Percentiles rank a stretch among this genome's conserved stretches.
phyloP scores from a whole-genome alignment of 306 rosid species.

The Alnus rubra region DNA sequence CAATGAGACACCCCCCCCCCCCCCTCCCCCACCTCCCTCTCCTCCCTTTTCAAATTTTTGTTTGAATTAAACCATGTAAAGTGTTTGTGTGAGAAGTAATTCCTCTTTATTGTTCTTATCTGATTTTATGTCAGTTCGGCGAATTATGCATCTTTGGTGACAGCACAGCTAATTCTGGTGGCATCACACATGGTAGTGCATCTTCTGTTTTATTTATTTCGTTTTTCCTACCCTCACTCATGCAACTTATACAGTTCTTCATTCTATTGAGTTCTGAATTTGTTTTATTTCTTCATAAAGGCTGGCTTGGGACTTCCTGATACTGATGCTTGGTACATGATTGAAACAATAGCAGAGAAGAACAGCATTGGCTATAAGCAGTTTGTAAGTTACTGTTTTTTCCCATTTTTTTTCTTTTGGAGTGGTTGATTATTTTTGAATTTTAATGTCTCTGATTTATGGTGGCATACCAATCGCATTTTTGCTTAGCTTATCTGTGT shows the following conservation, averaged over 20 bases:
- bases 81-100: background rate
- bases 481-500: conserved; percentile 1
- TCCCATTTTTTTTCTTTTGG: conserved; percentile 1
- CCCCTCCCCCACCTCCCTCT: no score
- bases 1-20: no score
- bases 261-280: conserved; percentile 23
- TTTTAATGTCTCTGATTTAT: conserved; percentile 18
- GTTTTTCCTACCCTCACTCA: conserved; percentile 20
- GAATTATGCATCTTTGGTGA: conserved; percentile 86
- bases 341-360: conserved; percentile 91
- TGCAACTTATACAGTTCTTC: background rate
- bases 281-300: conserved; percentile 45
- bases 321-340: conserved; percentile 91
- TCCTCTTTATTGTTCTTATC: conserved; percentile 22
- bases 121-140: conserved; percentile 56
- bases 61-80: background rate
- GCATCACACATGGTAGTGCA: conserved; percentile 88
- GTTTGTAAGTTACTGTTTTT: conserved; percentile 58
- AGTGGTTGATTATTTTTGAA: conserved; percentile 6
- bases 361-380: conserved; percentile 91
- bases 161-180: conserved; percentile 76
- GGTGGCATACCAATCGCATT: conserved; percentile 17
- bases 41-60: no score
- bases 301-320: conserved; percentile 97
- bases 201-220: conserved; percentile 28